Evolutionary conservation across 441 rosid species (phyloP).

Genomic region (Mallotus japonicus): DNA sequence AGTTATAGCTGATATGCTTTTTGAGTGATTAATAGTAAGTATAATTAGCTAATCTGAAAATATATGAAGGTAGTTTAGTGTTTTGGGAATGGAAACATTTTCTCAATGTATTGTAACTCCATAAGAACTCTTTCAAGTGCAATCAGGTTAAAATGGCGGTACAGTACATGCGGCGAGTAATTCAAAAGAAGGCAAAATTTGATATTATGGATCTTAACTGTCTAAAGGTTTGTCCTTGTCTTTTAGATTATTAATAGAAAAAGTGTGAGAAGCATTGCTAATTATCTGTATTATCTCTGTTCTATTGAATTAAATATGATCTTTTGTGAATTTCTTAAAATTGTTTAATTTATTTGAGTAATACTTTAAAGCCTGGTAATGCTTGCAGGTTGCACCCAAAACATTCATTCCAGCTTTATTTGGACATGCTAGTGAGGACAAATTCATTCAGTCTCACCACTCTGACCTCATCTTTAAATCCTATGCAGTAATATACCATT

Average conservation of each 20-base stretch:
- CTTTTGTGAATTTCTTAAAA: background rate
- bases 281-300: background rate
- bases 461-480: conserved; percentile 74
- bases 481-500: conserved; percentile 55
- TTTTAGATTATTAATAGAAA: conserved; percentile 6
- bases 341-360: background rate
- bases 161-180: conserved; percentile 87
- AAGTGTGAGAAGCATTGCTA: background rate
- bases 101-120: conserved; percentile 11
- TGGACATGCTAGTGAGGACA: conserved; percentile 91
- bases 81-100: background rate
- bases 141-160: conserved; percentile 89
- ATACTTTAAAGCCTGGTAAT: conserved; percentile 12
- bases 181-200: conserved; percentile 90
- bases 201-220: conserved; percentile 91
- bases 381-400: conserved; percentile 72
- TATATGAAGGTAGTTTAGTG: background rate
- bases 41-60: too few species aligned
- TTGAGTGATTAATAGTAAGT: too few species aligned
- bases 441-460: conserved; percentile 85
- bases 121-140: conserved; percentile 20
- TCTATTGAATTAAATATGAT: conserved; percentile 8
- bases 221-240: conserved; percentile 61
- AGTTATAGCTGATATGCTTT: too few species aligned
- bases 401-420: conserved; percentile 87